A percentile compares a stretch with the other conserved stretches of the same genome.
Conservation (phyloP, 2,329 filamentous ascomycete species). For the Acrocalymma vagum region DNA sequence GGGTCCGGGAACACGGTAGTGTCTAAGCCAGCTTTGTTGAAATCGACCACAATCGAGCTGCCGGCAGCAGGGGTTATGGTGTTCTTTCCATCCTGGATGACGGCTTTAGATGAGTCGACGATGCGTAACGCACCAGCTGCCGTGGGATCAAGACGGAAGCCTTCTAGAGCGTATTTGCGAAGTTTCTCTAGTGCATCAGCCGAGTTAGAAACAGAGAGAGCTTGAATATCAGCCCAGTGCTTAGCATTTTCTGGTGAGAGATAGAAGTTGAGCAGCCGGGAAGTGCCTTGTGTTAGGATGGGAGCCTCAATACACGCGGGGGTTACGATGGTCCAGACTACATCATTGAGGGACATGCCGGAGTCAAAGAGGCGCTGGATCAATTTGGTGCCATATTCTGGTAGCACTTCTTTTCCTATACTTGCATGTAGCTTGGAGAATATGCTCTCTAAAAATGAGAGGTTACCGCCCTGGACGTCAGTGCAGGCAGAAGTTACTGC, state of each 20-base stretch:
- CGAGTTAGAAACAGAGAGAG: slow-evolving; percentile 57
- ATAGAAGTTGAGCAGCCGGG: slow-evolving; percentile 17
- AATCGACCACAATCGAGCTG: slow-evolving; percentile 47
- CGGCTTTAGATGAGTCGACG: no score
- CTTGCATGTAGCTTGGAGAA: slow-evolving; percentile 48
- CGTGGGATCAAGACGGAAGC: slow-evolving; percentile 71
- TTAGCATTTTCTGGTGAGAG: slow-evolving; percentile 25
- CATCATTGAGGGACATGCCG: slow-evolving; percentile 69
- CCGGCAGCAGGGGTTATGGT: no score
- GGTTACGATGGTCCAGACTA: slow-evolving; percentile 75
- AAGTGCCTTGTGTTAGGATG: slow-evolving; percentile 67
- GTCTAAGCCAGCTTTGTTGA: slow-evolving; percentile 2
- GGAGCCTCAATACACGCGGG: slow-evolving; percentile 73
- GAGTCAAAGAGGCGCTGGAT: slow-evolving; percentile 71
- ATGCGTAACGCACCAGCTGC: no score
- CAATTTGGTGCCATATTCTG: slow-evolving; percentile 71
- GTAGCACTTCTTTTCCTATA: slow-evolving; percentile 51
- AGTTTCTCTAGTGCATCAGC: slow-evolving; percentile 64
- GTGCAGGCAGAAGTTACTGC: slow-evolving; percentile 66
- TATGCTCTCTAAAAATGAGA: neutral
- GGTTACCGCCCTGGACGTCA: slow-evolving; percentile 57
- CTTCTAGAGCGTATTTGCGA: slow-evolving; percentile 76
- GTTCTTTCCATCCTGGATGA: no score
- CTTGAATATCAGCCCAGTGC: slow-evolving; percentile 68
- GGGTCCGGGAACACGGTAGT: slow-evolving; percentile 1